Evolutionary conservation across 148 eudicot genomes (phyloP), one percentile per base, ranked within the genome.

Genomic region (Camellia granthamiana): DNA sequence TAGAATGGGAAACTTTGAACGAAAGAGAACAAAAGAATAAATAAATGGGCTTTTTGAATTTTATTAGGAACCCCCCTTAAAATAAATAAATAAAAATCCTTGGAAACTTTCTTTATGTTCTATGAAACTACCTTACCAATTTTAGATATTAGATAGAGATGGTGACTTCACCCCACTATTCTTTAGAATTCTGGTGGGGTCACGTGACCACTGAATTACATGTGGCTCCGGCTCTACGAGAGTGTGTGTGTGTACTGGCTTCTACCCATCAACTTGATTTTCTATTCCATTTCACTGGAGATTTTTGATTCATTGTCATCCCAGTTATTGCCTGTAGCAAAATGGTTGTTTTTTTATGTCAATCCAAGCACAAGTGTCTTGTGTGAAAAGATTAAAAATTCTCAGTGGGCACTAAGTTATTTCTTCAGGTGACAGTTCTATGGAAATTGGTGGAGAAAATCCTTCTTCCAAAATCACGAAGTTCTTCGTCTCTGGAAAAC

Each of bases 381-480:
- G 1, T 52, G 44, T 51, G 42, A 15, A 38, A 72, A 63, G 61
- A 47, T 75, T 12, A 51, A 63, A 12, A 15, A 67, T 68, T 83
- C 78, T 79, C 83, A 63, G 78, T 75, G 79, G 79, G 79, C 73
- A 83, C 93, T 95, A 87, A 95, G 84, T 84, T 81, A 43, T 74
- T 46, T 86, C 82, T 90, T 94, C 95, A 94, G 97, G 82, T 91
- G 84, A 90, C 98, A 94, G 98, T 96, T 90, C 63, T 96, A 82
- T 93, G 98, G 98, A 96, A 94, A 81, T 79, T 96, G 88, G 90
- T 87, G 86, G 93, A 84, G 83, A 94, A 89, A 81, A 19, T 96
- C 41, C 82, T 91, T 75, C 77, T 80, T 75, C 99, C 98, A 49
- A 90, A 92, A 83, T 84, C 83, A 69, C 10, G 84, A 67, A 88